Base-by-base conservation (phyloP, 176 grass and related monocot species). In the Poa annua region DNA sequence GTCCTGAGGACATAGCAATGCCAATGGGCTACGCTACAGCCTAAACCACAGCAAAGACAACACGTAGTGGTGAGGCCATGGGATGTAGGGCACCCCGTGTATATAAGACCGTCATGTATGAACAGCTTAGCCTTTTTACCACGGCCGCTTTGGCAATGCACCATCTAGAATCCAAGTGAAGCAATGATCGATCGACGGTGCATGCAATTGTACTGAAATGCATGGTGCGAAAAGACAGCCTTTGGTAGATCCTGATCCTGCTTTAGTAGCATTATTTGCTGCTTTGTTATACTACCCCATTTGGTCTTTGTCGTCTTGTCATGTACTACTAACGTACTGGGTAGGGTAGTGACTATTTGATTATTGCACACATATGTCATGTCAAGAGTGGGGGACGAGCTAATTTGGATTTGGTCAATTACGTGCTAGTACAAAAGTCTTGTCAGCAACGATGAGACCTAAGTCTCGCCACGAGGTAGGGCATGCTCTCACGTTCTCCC, bases 71-170 rank as follows among this genome's bases (percentile, higher is more conserved):
- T 20, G 81, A 54, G 63, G 12, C 77, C 85, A 21, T 12, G 8
- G 15, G 35, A 53, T 25, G 39, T 75, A 39, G n/a, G 50, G 35
- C 35, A 36, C 3, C 3, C 35, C 3, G 35, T 6, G 4, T 6
- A 36, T 6, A 36, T 36, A 36, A 3, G 35, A 6, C 35, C 7
- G 39, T 41, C 39, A 12, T 50, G 83, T 38, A 51, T 60, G 64
- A 70, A 78, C 78, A 57, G 68, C 41, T 42, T 71, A 25, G 39
- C 80, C 76, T 85, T 85, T 74, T 69, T 59, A 65, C 76, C 47
- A n/a, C 12, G 42, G 25, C 22, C 32, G 20, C 66, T 21, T 26
- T 52, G 52, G 65, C 68, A 1, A 8, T 29, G 86, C 52, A 69
- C 70, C 61, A 76, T 76, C 83, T 25, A 77, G 71, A 85, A 65